Conservation (phyloP, 768 basidiomycete species). For the Russula olivacea region DNA sequence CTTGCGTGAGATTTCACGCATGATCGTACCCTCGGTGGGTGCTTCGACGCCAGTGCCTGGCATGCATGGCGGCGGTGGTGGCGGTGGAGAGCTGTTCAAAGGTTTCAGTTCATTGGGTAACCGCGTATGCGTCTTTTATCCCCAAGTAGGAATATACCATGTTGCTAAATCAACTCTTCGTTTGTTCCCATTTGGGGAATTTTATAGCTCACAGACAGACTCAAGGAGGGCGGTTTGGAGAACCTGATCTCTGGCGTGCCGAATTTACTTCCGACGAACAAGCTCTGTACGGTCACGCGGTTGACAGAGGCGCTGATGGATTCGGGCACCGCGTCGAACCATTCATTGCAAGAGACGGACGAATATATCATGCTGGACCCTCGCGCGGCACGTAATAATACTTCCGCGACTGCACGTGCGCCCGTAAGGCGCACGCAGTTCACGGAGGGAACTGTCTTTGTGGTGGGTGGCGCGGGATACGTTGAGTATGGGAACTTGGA, state of each 20-base stretch:
- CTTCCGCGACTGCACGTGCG: slow-evolving; percentile 28
- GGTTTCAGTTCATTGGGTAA: slow-evolving; percentile 92
- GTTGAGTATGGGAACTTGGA: slow-evolving; percentile 96
- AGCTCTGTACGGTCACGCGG: slow-evolving; percentile 87
- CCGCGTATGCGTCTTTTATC: slow-evolving; percentile 49
- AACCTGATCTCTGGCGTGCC: slow-evolving; percentile 97
- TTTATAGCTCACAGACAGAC: slow-evolving; percentile 78
- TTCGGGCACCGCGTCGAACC: slow-evolving; percentile 81
- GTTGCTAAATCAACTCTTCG: background rate
- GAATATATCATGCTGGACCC: slow-evolving; percentile 55
- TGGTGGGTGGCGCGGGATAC: slow-evolving; percentile 95
- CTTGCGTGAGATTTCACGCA: slow-evolving; percentile 85
- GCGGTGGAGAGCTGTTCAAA: slow-evolving; percentile 84
- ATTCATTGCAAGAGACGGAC: slow-evolving; percentile 55
- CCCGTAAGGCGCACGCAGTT: slow-evolving; percentile 66
- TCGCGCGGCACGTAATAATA: slow-evolving; percentile 34
- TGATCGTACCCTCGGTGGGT: slow-evolving; percentile 71
- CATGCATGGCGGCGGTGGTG: slow-evolving; percentile 34
- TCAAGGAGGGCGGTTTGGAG: slow-evolving; percentile 95
- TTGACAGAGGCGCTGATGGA: slow-evolving; percentile 97
- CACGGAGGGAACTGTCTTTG: slow-evolving; percentile 82
- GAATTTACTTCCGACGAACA: slow-evolving; percentile 93
- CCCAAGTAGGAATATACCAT: background rate
- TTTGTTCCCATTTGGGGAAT: background rate
- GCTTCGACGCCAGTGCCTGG: slow-evolving; percentile 63